Conservation (phyloP, 495 filamentous ascomycete genomes). For the Thermothielavioides terrestris region DNA sequence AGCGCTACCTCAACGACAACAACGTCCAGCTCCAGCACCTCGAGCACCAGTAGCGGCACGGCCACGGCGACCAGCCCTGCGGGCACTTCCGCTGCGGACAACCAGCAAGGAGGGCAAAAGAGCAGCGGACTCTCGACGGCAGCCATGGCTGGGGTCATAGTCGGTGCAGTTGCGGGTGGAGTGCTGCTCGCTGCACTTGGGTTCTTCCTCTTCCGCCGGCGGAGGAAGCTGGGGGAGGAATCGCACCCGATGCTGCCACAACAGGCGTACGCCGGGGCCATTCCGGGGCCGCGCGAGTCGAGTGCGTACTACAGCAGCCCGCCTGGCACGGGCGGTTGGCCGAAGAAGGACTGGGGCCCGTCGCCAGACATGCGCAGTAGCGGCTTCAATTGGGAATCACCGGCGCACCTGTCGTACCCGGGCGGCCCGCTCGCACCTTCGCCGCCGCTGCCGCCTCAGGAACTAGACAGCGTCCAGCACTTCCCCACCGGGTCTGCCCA, state of each 20-base stretch:
- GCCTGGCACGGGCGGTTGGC: constrained; percentile 5
- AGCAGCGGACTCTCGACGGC: constrained; percentile 12
- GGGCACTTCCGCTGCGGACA: neutral
- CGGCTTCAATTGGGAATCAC: constrained; percentile 28
- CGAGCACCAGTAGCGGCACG: neutral
- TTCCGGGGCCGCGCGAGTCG: constrained; percentile 1
- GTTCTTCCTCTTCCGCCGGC: constrained; percentile 19
- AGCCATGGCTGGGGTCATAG: constrained; percentile 21
- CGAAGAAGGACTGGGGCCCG: constrained; percentile 13
- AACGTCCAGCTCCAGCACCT: neutral
- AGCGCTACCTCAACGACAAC: neutral
- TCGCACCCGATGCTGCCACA: constrained; percentile 29
- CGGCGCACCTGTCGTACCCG: constrained; percentile 16
- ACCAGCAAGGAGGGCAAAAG: neutral
- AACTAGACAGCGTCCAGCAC: neutral
- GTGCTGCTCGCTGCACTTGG: constrained; percentile 13
- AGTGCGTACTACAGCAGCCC: constrained; percentile 4
- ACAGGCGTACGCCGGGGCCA: constrained; percentile 9
- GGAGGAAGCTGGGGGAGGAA: constrained; percentile 20
- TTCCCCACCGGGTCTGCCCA: neutral
- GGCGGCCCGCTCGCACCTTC: neutral
- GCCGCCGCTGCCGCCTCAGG: neutral
- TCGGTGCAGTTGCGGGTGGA: constrained; percentile 17
- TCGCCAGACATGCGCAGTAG: constrained; percentile 11
- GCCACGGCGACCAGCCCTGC: neutral